Conservation (phyloP, 192 early-diverging fungal genomes). For the Linnemannia hyalina region DNA sequence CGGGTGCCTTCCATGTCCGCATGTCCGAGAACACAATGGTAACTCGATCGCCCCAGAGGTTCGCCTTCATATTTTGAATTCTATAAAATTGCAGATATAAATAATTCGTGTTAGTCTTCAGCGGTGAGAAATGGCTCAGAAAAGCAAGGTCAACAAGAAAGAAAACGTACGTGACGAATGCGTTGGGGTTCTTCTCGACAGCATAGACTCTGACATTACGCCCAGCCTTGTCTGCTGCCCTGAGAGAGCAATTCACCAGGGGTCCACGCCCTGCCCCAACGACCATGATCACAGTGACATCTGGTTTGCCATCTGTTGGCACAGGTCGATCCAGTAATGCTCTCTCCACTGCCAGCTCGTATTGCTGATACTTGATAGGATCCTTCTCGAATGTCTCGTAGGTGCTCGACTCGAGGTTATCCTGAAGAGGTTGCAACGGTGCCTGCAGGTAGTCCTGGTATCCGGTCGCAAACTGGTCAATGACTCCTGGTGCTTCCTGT, state of each 20-base stretch:
- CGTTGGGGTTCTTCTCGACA: constrained; percentile 97
- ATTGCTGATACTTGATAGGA: constrained; percentile 92
- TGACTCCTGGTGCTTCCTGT: constrained; percentile 67
- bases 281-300: constrained; percentile 83
- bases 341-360: constrained; percentile 76
- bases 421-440: constrained; percentile 91
- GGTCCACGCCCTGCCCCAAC: constrained; percentile 97
- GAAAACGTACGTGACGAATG: constrained; percentile 80
- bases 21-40: constrained; percentile 91
- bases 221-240: constrained; percentile 75
- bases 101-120: neutral
- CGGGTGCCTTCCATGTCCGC: constrained; percentile 82
- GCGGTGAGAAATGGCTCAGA: neutral
- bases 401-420: constrained; percentile 92
- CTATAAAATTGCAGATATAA: constrained; percentile 43
- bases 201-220: constrained; percentile 82
- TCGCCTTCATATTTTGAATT: constrained; percentile 79
- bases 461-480: constrained; percentile 83
- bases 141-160: neutral
- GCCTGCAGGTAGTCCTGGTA: constrained; percentile 94
- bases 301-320: constrained; percentile 31
- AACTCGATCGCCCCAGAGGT: constrained; percentile 86
- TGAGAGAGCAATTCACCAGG: constrained; percentile 88
- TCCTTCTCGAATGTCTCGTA: constrained; percentile 98
- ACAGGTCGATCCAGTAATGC: constrained; percentile 68